phyloP scores from a whole-genome alignment of 257 asterid species.

The Gardenia jasminoides region DNA sequence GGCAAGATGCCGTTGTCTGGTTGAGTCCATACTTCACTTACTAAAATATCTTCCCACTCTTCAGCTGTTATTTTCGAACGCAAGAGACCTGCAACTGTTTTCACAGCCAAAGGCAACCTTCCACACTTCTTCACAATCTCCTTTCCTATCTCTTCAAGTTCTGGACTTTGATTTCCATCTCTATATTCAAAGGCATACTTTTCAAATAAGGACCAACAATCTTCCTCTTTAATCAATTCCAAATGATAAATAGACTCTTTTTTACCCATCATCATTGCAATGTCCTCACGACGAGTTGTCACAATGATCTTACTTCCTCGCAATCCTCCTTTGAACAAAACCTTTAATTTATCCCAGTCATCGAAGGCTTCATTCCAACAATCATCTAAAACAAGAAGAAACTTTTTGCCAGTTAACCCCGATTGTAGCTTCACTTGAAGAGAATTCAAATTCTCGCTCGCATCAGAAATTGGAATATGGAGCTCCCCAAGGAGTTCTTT shows the following conservation, averaged over 20 bases:
- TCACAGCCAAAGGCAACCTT: conserved; percentile 17
- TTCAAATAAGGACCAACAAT: conserved; percentile 11
- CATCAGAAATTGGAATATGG: conserved; percentile 25
- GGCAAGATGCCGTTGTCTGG: neutral
- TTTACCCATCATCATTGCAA: conserved; percentile 39
- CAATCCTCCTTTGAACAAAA: conserved; percentile 40
- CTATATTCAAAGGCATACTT: conserved; percentile 4
- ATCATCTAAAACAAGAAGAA: conserved; percentile 59
- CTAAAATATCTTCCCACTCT: conserved; percentile 7
- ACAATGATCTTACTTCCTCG: conserved; percentile 56
- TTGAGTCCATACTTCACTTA: conserved; percentile 1
- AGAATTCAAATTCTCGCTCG: conserved; percentile 34
- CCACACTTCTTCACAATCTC: conserved; percentile 5
- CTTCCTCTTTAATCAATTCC: neutral
- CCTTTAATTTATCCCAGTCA: conserved; percentile 39
- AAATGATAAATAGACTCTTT: neutral
- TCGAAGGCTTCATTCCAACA: conserved; percentile 48
- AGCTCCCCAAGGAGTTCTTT: conserved; percentile 25
- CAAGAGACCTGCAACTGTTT: conserved; percentile 14
- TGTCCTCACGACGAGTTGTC: conserved; percentile 48
- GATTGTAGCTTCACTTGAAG: conserved; percentile 46
- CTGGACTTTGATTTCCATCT: neutral
- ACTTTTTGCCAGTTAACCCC: conserved; percentile 38
- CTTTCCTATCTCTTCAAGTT: conserved; percentile 3
- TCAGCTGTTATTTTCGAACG: neutral